Base-by-base conservation (phyloP, 192 early-diverging fungal genomes). In the Rhizophagus sp. region DNA sequence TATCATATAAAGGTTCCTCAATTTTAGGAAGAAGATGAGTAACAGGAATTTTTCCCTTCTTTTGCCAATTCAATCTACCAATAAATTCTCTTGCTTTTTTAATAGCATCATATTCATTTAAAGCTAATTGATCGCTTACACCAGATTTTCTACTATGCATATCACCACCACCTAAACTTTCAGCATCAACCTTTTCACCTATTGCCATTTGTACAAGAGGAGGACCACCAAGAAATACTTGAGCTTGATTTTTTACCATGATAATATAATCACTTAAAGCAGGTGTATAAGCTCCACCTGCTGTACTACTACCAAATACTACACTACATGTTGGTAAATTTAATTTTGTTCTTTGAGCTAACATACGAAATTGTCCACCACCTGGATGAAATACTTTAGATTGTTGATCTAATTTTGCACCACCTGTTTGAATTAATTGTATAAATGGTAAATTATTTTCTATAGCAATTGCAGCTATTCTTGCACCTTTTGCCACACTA, bases 131-230 rank as follows among this genome's bases (percentile, higher is more conserved):
- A 83, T 92, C 91, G 41, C 88, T 87, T 13, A 92, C 85, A 67
- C 89, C 89, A n/a, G 89, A 90, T 73, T 88, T 87, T 30, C 91
- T 86, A 50, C 87, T 88, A 82, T 92, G 91, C 91, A 92, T 92
- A 67, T 89, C 88, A n/a, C 90, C 91, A 24, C 91, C 91, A 79
- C 91, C 91, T 7, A 92, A 79, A 64, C 86, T 86, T 75, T 92
- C 91, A 2, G 89, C 89, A 81, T 91, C 91, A 0, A 86, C 86
- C 19, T 89, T 82, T 82, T 92, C 91, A 63, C 91, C 91, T 12
- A 90, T 92, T 1, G 91, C 91, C 91, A 90, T 90, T 79, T 91
- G 84, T 69, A 92, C 91, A 62, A 92, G 75, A 30, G 91, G 91
- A 64, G 91, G 91, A 13, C 91, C 91, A 57, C 91, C 91, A 61